Evolutionary conservation across 441 rosid genomes (phyloP), one percentile per base, ranked within the genome.

Genomic region (Heliophila coronopifolia): DNA sequence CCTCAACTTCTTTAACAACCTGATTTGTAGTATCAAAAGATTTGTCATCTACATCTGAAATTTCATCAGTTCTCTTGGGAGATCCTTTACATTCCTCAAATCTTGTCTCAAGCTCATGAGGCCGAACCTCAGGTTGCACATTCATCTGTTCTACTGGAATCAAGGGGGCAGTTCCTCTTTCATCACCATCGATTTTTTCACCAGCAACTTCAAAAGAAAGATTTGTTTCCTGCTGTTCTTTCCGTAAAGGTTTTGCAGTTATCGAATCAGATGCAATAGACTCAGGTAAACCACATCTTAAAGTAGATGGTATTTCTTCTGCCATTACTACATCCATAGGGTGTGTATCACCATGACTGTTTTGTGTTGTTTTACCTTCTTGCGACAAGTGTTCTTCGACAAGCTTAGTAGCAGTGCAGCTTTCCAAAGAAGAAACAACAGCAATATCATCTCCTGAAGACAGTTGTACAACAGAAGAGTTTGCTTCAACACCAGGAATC

Each of bases 291-390:
- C n/a, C 19, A 54, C 19, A 33, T 35, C 43, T 54, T 4, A 42
- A 40, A 18, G 59, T 61, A 28, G 76, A 65, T 50, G 32, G 3
- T n/a, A 6, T 54, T 11, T 27, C 59, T 67, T 70, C 69, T 0
- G 38, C 19, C 18, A 36, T 39, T 11, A 6, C 15, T 30, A 30
- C 39, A 27, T 39, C 30, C 25, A 32, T 14, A 37, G 10, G 55
- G 35, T 11, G 7, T 39, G 37, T 49, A 41, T 47, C 64, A 31
- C 17, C 50, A 59, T 2, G 24, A 48, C 54, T 41, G 31, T 9
- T 33, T 37, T 50, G 67, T 6, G 16, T 39, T 18, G 14, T 15
- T 41, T 39, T 59, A 50, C 42, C 50, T 32, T 36, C 62, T 47
- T 25, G 53, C 30, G 25, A 52, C 20, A 22, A n/a, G 16, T 67